Evolutionary conservation across 176 grass and related monocot genomes (phyloP).

Genomic region (Ananas comosus): DNA sequence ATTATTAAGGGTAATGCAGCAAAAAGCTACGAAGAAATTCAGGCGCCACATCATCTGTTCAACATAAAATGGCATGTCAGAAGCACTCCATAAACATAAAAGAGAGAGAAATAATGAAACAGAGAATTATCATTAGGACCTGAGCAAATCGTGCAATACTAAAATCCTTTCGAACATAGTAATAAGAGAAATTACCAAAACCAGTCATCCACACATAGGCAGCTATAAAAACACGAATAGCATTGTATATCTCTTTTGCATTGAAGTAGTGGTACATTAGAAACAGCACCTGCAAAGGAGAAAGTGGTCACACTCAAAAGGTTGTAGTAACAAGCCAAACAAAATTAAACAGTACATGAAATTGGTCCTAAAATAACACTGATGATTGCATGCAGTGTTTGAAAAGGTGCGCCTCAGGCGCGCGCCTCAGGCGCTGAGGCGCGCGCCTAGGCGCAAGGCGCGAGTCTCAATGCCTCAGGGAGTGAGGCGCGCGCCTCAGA

Average conservation of each 20-base stretch:
- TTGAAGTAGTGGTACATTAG: constrained; percentile 99
- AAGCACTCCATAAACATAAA: constrained; percentile 14
- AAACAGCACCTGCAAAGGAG: constrained; percentile 77
- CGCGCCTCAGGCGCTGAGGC: no score
- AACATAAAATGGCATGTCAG: constrained; percentile 27
- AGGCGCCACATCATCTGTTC: constrained; percentile 99
- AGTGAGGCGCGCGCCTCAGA: no score
- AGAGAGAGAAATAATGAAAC: not conserved
- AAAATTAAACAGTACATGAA: not conserved
- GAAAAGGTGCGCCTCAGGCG: no score
- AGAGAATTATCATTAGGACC: constrained; percentile 31
- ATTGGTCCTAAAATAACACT: no score
- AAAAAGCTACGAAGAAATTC: constrained; percentile 92
- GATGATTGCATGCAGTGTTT: no score
- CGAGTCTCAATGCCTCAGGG: no score
- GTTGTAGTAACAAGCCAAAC: not conserved
- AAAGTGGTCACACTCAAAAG: constrained; percentile 14
- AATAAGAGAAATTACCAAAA: constrained; percentile 99
- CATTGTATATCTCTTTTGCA: constrained; percentile 99
- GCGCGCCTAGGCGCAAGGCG: no score
- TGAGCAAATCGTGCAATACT: constrained; percentile 90
- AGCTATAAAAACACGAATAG: constrained; percentile 95
- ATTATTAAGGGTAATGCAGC: constrained; percentile 85
- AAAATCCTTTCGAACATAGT: constrained; percentile 97
- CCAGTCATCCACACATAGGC: constrained; percentile 99